Evolutionary conservation across 2,329 filamentous ascomycete genomes (phyloP), one percentile per base, ranked within the genome.

Genomic region (Niveomyces coronatus): DNA sequence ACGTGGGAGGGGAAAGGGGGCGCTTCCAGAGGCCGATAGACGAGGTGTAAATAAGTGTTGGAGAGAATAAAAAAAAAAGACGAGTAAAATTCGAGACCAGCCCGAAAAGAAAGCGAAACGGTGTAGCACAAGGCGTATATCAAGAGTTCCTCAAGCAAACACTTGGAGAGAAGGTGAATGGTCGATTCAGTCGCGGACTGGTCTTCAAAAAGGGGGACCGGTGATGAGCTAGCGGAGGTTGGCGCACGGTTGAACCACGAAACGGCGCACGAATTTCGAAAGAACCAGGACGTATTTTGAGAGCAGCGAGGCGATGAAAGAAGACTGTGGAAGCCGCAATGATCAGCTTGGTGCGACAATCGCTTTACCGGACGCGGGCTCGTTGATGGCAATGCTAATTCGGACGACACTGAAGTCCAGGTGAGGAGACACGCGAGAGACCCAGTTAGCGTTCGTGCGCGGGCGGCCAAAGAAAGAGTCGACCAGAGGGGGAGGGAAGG

Each of bases 101-200:
- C 66, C 65, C 59, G 53, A 49, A 56, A 58, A 50, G 45, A 53
- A 48, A 48, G 45, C 9, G 16, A 22, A 18, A 20, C 35, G 22
- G 18, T 31, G 15, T 9, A 35, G 26, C 16, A 50, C 54, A 47
- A 36, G 22, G 37, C 44, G 50, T 46, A 45, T 47, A 45, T 45
- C 50, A 49, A 51, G 45, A 61, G 51, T 63, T 63, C 65, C 53
- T 67, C 64, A 61, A 67, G 64, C 62, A 58, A 63, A 61, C 55
- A 56, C 50, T 47, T 47, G 51, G 52, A 48, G 52, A 47, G 49
- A 54, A 24, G 13, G 8, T n/a, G n/a, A n/a, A n/a, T n/a, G n/a
- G n/a, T n/a, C n/a, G n/a, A n/a, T n/a, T n/a, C n/a, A n/a, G n/a
- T n/a, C n/a, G n/a, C n/a, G n/a, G n/a, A n/a, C n/a, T n/a, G n/a